A percentile compares a stretch with the other conserved stretches of the same genome.
phyloP scores from a whole-genome alignment of 2,329 filamentous ascomycete genomes.

The Penicillium sp. region DNA sequence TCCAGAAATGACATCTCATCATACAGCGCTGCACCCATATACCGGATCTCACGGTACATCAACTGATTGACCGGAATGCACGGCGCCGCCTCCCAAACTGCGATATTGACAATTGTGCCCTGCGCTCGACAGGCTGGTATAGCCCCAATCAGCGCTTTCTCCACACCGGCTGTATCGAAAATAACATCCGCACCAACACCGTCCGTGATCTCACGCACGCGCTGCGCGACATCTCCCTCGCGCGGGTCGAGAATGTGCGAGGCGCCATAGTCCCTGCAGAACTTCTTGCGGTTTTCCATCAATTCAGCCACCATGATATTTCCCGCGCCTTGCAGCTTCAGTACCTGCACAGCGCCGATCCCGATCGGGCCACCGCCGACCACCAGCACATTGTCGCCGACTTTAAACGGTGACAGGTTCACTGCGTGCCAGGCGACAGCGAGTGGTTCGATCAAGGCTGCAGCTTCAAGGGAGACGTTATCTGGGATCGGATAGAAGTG shows the following conservation, averaged over 20 bases:
- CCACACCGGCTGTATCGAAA: constrained; percentile 60
- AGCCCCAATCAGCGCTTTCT: constrained; percentile 44
- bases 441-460: constrained; percentile 59
- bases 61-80: constrained; percentile 53
- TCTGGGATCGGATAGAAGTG: constrained; percentile 27
- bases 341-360: constrained; percentile 55
- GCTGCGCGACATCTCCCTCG: constrained; percentile 45
- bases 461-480: constrained; percentile 31
- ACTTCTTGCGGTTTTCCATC: constrained; percentile 47
- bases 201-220: constrained; percentile 46
- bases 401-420: constrained; percentile 45
- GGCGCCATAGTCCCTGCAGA: constrained; percentile 54
- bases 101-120: constrained; percentile 59
- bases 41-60: constrained; percentile 52
- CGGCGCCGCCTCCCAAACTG: constrained; percentile 58
- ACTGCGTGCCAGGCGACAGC: constrained; percentile 63
- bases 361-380: constrained; percentile 62
- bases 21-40: constrained; percentile 48
- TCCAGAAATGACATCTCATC: constrained; percentile 53
- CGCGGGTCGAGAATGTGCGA: constrained; percentile 52
- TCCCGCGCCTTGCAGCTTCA: constrained; percentile 51
- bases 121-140: constrained; percentile 50
- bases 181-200: constrained; percentile 52
- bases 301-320: constrained; percentile 58
- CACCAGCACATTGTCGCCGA: constrained; percentile 50